Conservation (phyloP, 208 protist species). For the Wallacemonas sp. region DNA sequence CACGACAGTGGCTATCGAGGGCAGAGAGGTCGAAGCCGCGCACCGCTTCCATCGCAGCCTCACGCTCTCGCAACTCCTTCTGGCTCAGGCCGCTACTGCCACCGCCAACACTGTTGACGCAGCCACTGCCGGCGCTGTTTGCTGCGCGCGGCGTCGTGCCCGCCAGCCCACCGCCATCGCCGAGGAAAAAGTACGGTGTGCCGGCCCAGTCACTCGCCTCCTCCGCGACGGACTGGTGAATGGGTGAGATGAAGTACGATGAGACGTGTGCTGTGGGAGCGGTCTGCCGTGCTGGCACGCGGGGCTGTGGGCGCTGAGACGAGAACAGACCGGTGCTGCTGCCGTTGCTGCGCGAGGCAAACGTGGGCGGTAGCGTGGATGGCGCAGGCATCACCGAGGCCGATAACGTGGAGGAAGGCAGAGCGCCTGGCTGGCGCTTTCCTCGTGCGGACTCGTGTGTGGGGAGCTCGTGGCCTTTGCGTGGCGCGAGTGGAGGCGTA, state of each 20-base stretch:
- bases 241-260: conserved; percentile 77
- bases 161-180: conserved; percentile 60
- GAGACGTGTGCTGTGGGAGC: conserved; percentile 10
- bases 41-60: conserved; percentile 12
- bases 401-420: too few species aligned
- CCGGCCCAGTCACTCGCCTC: conserved; percentile 37
- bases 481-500: conserved; percentile 5
- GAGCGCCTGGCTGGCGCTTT: too few species aligned
- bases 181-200: conserved; percentile 49
- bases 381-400: too few species aligned
- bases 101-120: too few species aligned
- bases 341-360: background rate
- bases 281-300: background rate
- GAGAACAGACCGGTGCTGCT: background rate
- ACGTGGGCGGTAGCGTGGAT: background rate
- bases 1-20: background rate
- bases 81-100: background rate
- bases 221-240: conserved; percentile 74
- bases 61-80: conserved; percentile 5
- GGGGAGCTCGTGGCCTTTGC: background rate
- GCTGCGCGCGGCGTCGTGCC: too few species aligned
- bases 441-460: background rate
- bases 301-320: conserved; percentile 5
- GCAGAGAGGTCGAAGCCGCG: background rate
- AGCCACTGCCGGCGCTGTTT: too few species aligned